phyloP scores from a whole-genome alignment of 257 asterid genomes.

The Jacaranda copaia region DNA sequence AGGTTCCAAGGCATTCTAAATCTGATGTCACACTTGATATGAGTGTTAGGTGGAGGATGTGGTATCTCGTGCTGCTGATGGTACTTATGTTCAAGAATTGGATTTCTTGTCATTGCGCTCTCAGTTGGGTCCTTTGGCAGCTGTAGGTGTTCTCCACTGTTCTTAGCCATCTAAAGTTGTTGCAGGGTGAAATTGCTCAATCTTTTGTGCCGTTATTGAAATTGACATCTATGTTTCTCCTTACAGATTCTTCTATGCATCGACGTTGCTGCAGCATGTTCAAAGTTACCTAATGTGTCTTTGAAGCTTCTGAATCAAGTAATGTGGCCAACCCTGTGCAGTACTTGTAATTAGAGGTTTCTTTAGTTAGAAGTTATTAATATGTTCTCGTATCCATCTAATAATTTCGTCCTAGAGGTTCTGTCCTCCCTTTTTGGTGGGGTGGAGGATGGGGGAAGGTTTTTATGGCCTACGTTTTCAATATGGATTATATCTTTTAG shows the following conservation, averaged over 20 bases:
- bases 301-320: slow-evolving; percentile 90
- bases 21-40: slow-evolving; percentile 37
- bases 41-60: slow-evolving; percentile 81
- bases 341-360: slow-evolving; percentile 27
- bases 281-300: slow-evolving; percentile 76
- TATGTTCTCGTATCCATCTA: neutral
- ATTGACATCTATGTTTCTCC: slow-evolving; percentile 37
- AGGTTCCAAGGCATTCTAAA: slow-evolving; percentile 11
- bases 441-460: neutral
- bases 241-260: slow-evolving; percentile 89
- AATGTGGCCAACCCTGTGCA: slow-evolving; percentile 39
- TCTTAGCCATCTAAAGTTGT: slow-evolving; percentile 40
- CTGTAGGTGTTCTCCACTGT: slow-evolving; percentile 61
- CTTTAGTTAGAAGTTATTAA: slow-evolving; percentile 13
- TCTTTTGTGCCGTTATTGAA: slow-evolving; percentile 38
- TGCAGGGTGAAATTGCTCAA: slow-evolving; percentile 38
- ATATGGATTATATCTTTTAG: slow-evolving; percentile 13
- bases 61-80: slow-evolving; percentile 89
- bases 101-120: slow-evolving; percentile 79
- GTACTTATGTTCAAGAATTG: slow-evolving; percentile 74
- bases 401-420: neutral
- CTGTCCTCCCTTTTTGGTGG: neutral
- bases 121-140: slow-evolving; percentile 93
- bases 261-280: slow-evolving; percentile 90
- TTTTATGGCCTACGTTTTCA: slow-evolving; percentile 23